These are phyloP conservation scores for Mycena kentingensis DNA, from an alignment of 768 basidiomycete genomes.

Conservation along the genomic window DNA sequence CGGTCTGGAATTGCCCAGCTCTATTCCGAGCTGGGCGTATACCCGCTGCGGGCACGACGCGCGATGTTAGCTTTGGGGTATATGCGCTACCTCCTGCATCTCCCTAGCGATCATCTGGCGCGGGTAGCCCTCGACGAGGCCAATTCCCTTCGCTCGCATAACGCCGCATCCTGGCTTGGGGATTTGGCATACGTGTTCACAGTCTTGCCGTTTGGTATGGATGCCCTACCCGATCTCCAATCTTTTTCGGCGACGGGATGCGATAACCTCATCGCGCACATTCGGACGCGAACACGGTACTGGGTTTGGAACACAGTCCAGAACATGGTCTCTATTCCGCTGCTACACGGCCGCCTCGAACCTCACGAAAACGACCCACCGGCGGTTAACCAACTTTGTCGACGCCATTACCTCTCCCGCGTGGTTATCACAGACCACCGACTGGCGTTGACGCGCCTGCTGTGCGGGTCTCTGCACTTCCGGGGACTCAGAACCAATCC, in stretches of 20 bases:
- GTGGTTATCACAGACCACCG: not conserved
- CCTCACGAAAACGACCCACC: not conserved
- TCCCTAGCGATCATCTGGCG: not conserved
- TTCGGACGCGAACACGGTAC: not conserved
- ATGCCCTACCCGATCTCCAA: not conserved
- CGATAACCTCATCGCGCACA: not conserved
- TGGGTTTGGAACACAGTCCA: too few species aligned
- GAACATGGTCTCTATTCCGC: not conserved
- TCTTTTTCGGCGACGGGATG: not conserved
- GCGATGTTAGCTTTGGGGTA: not conserved
- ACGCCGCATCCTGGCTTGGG: not conserved
- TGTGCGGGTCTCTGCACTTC: not conserved
- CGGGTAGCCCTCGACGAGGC: not conserved
- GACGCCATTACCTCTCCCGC: not conserved
- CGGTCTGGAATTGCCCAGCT: not conserved
- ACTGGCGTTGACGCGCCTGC: not conserved
- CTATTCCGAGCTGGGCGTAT: not conserved
- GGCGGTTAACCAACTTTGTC: not conserved
- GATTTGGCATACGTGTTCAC: not conserved
- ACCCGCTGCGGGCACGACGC: not conserved
- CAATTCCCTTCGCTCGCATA: not conserved
- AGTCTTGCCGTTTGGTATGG: not conserved
- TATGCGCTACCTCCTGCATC: not conserved
- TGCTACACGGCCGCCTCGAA: not conserved
- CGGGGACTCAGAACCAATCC: not conserved